Conservation (phyloP, 2,329 filamentous ascomycete genomes). For the Fusarium poae region DNA sequence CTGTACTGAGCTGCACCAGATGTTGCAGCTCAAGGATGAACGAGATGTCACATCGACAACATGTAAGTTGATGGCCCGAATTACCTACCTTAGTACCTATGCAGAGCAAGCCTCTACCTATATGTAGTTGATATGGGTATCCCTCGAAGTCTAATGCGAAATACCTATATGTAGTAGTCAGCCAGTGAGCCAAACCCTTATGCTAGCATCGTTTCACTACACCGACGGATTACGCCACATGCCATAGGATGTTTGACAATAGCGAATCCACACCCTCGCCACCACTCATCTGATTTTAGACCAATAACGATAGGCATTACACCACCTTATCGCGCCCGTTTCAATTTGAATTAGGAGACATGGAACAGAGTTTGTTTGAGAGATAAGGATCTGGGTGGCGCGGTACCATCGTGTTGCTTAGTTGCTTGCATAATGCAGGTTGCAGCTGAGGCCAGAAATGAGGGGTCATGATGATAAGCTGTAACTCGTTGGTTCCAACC, state of each 20-base stretch:
- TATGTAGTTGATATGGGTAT: no score
- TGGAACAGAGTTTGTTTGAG: constrained; percentile 5
- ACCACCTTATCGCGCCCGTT: constrained; percentile 14
- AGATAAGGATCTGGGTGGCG: constrained; percentile 10
- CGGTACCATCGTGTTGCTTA: constrained; percentile 1
- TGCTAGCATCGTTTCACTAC: not conserved
- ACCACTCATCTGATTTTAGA: constrained; percentile 2
- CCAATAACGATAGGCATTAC: not conserved
- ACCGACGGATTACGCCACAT: constrained; percentile 7
- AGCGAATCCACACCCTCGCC: constrained; percentile 10
- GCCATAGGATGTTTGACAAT: constrained; percentile 9
- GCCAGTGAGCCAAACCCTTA: not conserved
- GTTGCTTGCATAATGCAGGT: constrained; percentile 10
- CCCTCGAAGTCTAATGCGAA: no score
- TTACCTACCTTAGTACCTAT: not conserved
- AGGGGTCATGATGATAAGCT: constrained; percentile 6
- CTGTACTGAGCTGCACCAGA: not conserved
- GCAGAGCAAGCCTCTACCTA: not conserved
- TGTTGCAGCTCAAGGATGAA: not conserved
- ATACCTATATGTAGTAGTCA: not conserved
- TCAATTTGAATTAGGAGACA: constrained; percentile 1
- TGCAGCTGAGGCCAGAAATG: constrained; percentile 13
- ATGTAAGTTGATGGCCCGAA: not conserved
- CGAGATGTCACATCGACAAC: not conserved
- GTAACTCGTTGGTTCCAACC: constrained; percentile 1